These are phyloP conservation scores for Wallacemonas collosoma DNA, from an alignment of 208 protist species.

Conservation along the genomic window DNA sequence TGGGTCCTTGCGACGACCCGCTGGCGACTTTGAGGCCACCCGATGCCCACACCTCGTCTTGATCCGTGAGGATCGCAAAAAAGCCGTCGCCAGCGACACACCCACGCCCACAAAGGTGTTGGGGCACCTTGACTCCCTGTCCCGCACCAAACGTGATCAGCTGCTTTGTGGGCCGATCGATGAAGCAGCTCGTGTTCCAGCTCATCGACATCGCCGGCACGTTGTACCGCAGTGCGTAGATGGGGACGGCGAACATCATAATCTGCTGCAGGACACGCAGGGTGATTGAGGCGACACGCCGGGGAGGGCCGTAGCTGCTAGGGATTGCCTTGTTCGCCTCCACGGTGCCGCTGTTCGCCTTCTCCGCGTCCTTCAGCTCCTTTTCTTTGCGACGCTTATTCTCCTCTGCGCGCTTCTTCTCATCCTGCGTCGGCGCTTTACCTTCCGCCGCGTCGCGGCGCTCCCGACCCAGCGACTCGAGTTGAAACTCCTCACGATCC, in stretches of 20 bases:
- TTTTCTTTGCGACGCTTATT: slow-evolving; percentile 25
- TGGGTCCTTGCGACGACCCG: slow-evolving; percentile 39
- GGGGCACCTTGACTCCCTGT: slow-evolving; percentile 77
- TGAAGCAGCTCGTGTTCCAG: slow-evolving; percentile 81
- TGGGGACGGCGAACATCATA: slow-evolving; percentile 84
- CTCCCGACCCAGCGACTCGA: slow-evolving; percentile 28
- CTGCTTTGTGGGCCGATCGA: slow-evolving; percentile 73
- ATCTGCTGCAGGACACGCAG: slow-evolving; percentile 83
- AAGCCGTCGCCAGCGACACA: slow-evolving; percentile 85
- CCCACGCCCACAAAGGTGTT: slow-evolving; percentile 68
- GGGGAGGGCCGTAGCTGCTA: slow-evolving; percentile 17
- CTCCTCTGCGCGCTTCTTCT: slow-evolving; percentile 34
- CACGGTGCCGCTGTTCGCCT: slow-evolving; percentile 28
- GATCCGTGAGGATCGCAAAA: slow-evolving; percentile 85
- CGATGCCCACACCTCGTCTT: slow-evolving; percentile 87
- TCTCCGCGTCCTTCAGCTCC: slow-evolving; percentile 38
- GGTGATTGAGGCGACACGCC: slow-evolving; percentile 41
- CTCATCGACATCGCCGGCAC: slow-evolving; percentile 91
- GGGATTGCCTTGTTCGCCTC: slow-evolving; percentile 45
- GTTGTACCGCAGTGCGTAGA: slow-evolving; percentile 83
- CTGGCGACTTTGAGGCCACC: slow-evolving; percentile 66
- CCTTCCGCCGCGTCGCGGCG: slow-evolving; percentile 41
- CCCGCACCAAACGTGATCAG: slow-evolving; percentile 79
- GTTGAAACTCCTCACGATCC: slow-evolving; percentile 41
- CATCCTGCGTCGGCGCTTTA: slow-evolving; percentile 28